Base-by-base conservation (phyloP, 495 filamentous ascomycete genomes). In the Neurospora tetraspora region DNA sequence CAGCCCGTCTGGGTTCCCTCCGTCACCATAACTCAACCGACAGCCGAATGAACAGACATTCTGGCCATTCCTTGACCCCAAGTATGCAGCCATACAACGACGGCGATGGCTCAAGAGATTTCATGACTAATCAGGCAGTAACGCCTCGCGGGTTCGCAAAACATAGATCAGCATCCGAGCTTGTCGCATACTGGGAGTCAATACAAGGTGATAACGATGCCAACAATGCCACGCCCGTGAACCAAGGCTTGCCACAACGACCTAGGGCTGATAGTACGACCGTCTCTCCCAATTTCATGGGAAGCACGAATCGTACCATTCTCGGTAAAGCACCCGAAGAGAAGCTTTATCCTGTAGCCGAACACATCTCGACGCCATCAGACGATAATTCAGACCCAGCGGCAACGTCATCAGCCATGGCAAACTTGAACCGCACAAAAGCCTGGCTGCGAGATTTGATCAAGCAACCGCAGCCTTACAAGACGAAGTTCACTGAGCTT, bases 401-500 rank as follows among this genome's bases (percentile, higher is more conserved):
- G 34, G 39, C 71, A 68, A 69, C 45, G 43, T 31, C 74, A 34
- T 38, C 76, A 16, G 40, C 68, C 31, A 73, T 71, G 23, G 38
- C 61, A 39, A 70, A 77, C 53, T 42, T 71, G 65, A 71, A 71
- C 16, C 72, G 73, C 37, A 77, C 75, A 27, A 27, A 73, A 20
- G 72, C 47, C 12, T 78, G 77, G 76, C 72, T 80, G 10, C 77
- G 74, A 34, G 76, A 76, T 34, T 37, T 79, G 18, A 71, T 76
- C 39, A 74, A 61, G 34, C 47, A 70, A 14, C 71, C 74, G n/a
- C 74, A 74, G 70, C n/a, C 76, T 18, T 74, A 77, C 68, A 70
- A 71, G 31, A 71, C 73, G 0, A 74, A 70, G 14, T 70, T 78
- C 1, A 78, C 77, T 31, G 70, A 77, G 12, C 40, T 73, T 1